A percentile compares a stretch with the other conserved stretches of the same genome.
Conservation (phyloP, 345 rosid genomes). For the Psidium guajava region DNA sequence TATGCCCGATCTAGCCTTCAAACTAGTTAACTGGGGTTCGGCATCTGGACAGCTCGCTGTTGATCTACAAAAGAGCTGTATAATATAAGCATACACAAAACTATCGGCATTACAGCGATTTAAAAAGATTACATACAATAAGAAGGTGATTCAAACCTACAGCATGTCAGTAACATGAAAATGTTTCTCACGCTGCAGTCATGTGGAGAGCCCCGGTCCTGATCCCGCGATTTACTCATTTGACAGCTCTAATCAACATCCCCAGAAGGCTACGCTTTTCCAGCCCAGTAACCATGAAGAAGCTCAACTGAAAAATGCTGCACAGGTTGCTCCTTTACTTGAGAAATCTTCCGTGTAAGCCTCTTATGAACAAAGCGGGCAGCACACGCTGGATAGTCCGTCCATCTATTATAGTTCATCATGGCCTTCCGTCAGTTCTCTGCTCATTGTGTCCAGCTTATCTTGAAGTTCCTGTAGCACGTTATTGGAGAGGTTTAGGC, state of each 20-base stretch:
- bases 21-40: background rate
- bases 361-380: background rate
- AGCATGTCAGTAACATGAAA: background rate
- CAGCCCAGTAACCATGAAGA: background rate
- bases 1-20: background rate
- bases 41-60: background rate
- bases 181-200: background rate
- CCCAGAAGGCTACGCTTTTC: background rate
- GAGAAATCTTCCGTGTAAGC: background rate
- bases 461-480: conserved; percentile 53
- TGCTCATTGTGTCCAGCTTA: conserved; percentile 56
- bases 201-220: background rate
- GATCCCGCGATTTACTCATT: background rate
- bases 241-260: background rate
- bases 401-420: conserved; percentile 60
- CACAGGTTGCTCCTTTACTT: background rate
- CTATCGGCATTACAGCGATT: background rate
- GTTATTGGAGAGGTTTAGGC: background rate
- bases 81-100: background rate
- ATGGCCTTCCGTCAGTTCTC: conserved; percentile 45
- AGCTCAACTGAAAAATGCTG: background rate
- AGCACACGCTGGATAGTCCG: background rate
- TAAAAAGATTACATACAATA: background rate
- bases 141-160: background rate
- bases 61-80: background rate